A percentile compares a stretch with the other conserved stretches of the same genome.
These are phyloP conservation scores for Salix dunnii DNA, from an alignment of 345 rosid species.

Conservation along the genomic window DNA sequence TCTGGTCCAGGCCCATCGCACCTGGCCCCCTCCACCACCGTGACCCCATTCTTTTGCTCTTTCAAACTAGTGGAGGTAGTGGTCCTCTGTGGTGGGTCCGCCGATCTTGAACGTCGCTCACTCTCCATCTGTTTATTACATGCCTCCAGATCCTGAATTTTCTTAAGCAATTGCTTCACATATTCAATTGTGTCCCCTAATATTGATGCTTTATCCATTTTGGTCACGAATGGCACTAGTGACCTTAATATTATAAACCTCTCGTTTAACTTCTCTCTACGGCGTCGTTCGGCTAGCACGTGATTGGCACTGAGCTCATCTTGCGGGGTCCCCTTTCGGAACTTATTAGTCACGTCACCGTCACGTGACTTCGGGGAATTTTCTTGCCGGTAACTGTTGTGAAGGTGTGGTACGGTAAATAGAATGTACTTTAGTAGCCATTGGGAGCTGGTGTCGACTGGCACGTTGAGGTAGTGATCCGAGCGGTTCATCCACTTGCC, in stretches of 20 bases:
- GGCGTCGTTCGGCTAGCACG: slow-evolving; percentile 87
- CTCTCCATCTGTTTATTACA: slow-evolving; percentile 48
- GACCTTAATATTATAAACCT: slow-evolving; percentile 74
- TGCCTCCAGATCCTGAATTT: slow-evolving; percentile 73
- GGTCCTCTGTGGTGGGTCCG: slow-evolving; percentile 30
- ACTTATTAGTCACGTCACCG: slow-evolving; percentile 23
- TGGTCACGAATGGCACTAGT: slow-evolving; percentile 88
- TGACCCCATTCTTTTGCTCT: slow-evolving; percentile 35
- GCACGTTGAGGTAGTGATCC: slow-evolving; percentile 30
- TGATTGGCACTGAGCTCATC: slow-evolving; percentile 87
- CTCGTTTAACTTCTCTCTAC: slow-evolving; percentile 92
- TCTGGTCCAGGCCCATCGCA: slow-evolving; percentile 24
- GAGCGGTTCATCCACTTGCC: slow-evolving; percentile 54
- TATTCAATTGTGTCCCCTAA: slow-evolving; percentile 94
- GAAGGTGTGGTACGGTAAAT: slow-evolving; percentile 73
- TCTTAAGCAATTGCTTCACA: slow-evolving; percentile 76
- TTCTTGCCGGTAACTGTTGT: slow-evolving; percentile 48
- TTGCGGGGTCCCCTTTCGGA: slow-evolving; percentile 43
- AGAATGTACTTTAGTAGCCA: slow-evolving; percentile 80
- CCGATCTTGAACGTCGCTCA: slow-evolving; percentile 33
- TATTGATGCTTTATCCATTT: slow-evolving; percentile 98
- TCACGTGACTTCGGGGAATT: slow-evolving; percentile 56
- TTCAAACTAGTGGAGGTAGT: slow-evolving; percentile 20
- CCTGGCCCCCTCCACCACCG: slow-evolving; percentile 36
- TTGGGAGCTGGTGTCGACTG: slow-evolving; percentile 53